phyloP scores from a whole-genome alignment of 179 eudicot genomes.

The Dionaea muscipula region DNA sequence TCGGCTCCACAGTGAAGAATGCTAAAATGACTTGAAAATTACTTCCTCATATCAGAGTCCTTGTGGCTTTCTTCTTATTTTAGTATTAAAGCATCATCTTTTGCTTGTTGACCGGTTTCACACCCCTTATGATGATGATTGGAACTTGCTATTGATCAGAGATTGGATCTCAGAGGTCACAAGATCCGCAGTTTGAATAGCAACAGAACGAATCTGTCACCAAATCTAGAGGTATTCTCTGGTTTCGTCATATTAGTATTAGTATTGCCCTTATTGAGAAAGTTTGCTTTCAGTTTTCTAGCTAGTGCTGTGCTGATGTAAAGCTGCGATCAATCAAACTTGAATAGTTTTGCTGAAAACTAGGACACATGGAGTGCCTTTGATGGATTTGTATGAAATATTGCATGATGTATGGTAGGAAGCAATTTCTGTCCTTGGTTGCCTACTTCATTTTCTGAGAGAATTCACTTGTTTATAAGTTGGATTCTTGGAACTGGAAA shows the following conservation, averaged over 20 bases:
- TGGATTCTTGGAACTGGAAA: too few relatives aligned
- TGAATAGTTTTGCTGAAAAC: too few relatives aligned
- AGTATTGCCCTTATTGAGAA: too few relatives aligned
- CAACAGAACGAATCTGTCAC: slow-evolving; percentile 59
- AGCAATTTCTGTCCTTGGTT: too few relatives aligned
- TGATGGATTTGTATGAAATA: too few relatives aligned
- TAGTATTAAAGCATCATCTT: background rate
- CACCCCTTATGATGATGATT: slow-evolving; percentile 2
- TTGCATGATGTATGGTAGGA: too few relatives aligned
- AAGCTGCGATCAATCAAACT: too few relatives aligned
- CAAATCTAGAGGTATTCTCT: slow-evolving; percentile 65
- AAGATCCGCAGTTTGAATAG: slow-evolving; percentile 56
- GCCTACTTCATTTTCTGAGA: too few relatives aligned
- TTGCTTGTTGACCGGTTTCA: background rate
- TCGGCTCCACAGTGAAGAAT: too few relatives aligned
- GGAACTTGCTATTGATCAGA: slow-evolving; percentile 32
- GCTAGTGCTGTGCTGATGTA: background rate
- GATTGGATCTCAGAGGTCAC: slow-evolving; percentile 93
- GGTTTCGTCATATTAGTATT: slow-evolving; percentile 1
- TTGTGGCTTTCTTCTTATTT: background rate
- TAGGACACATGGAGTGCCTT: too few relatives aligned
- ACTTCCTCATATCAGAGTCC: background rate
- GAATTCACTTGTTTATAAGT: too few relatives aligned
- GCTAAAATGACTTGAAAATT: background rate
- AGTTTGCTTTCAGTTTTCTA: background rate